Evolutionary conservation across 768 basidiomycete species (phyloP), one percentile per base, ranked within the genome.

Genomic region (Suillus alpinus): DNA sequence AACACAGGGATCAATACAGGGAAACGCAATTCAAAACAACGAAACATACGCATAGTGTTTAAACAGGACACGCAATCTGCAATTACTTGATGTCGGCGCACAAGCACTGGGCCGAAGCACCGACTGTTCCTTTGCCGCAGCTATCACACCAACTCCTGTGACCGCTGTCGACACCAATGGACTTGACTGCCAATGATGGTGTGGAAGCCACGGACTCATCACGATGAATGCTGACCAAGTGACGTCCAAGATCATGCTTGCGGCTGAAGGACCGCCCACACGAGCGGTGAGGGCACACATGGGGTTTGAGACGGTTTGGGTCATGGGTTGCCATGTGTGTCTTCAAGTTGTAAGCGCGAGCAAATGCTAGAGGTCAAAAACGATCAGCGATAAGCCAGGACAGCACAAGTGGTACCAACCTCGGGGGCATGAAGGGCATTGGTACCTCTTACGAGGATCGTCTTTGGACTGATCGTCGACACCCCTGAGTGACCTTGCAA

Each of bases 291-390:
- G 89, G 90, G 74, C 95, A 98, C 49, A 87, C 83, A 71, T 93
- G 90, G 6, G 94, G 93, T 78, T 96, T 98, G 55, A 88, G 77
- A 62, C 95, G 83, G 73, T 92, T 88, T 26, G 95, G 95, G 71
- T 96, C 93, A 75, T 98, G 95, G 4, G 95, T 98, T 29, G 90
- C 89, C 83, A 92, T 87, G 73, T 97, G 95, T 0, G 95, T 95
- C 79, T 98, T 98, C 60, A 98, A 76, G 68, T 98, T 98, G 75
- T 92, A 97, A 2, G 94, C 94, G 31, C 95, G 81, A 12, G 94
- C 95, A 67, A 98, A 98, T 1, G 91, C 95, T 91, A 7, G 23
- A 23, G 62, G 59, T 63, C 41, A 34, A 34, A 0, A 8, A 20
- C 67, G 37, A 73, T 60, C 3, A 49, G 41, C 9, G 26, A 18